A percentile compares a stretch with the other conserved stretches of the same genome.
These are phyloP conservation scores for Aspergillus versicolor DNA, from an alignment of 2,329 filamentous ascomycete species.

Conservation along the genomic window DNA sequence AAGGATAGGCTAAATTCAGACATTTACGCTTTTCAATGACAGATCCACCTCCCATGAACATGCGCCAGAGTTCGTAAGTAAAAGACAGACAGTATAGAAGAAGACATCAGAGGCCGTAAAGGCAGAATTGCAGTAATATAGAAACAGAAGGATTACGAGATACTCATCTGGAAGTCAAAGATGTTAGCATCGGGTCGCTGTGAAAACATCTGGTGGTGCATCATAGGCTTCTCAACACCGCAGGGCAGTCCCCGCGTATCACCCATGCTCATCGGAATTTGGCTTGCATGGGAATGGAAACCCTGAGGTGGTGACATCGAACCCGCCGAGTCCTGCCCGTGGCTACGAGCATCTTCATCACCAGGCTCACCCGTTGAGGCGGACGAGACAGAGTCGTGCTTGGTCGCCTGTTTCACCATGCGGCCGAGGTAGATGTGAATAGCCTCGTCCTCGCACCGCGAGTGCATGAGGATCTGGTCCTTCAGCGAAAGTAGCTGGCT, in stretches of 20 bases:
- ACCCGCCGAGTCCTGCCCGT: neutral
- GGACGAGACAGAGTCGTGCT: neutral
- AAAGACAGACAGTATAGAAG: neutral
- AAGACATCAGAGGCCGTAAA: no score
- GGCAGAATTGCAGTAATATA: neutral
- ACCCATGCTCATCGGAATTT: neutral
- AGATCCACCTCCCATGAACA: neutral
- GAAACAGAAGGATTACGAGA: neutral
- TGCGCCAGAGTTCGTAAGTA: neutral
- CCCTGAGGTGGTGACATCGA: neutral
- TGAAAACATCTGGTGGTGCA: neutral
- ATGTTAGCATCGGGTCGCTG: neutral
- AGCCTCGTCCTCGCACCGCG: slow-evolving; percentile 38
- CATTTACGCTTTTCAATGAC: neutral
- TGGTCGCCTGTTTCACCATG: slow-evolving; percentile 39
- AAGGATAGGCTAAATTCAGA: no score
- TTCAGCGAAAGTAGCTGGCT: slow-evolving; percentile 41
- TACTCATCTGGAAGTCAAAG: slow-evolving; percentile 6
- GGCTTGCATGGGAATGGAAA: neutral
- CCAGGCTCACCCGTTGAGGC: neutral
- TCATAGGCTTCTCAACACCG: slow-evolving; percentile 2
- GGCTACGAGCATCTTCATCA: neutral
- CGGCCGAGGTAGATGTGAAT: slow-evolving; percentile 38
- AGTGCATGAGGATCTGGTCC: slow-evolving; percentile 41
- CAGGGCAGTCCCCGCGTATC: neutral